Conservation (phyloP, 257 asterid genomes). For the Nicotiana tabacum region DNA sequence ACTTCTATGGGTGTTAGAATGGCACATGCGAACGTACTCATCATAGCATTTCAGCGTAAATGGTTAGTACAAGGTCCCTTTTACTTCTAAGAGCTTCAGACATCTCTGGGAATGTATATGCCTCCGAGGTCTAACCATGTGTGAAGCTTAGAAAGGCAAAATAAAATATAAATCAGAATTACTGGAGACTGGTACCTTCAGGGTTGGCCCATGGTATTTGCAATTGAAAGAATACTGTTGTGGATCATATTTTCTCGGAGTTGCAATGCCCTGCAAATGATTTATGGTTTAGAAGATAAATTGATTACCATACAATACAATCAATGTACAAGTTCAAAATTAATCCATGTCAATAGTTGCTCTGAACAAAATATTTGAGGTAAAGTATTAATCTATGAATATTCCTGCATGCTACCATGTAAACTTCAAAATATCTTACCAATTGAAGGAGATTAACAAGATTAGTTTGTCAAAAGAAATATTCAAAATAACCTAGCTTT, state of each 20-base stretch:
- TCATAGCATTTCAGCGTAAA: background rate
- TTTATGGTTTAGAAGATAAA: background rate
- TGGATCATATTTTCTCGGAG: conserved; percentile 22
- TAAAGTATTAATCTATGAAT: background rate
- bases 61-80: background rate
- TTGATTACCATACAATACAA: background rate
- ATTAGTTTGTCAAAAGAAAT: background rate
- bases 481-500: background rate
- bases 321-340: background rate
- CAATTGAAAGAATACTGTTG: conserved; percentile 20
- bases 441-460: background rate
- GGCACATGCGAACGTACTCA: background rate
- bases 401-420: background rate
- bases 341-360: background rate
- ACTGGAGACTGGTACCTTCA: conserved; percentile 36
- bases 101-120: background rate
- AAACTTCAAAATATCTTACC: background rate
- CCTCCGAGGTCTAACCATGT: background rate
- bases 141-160: background rate
- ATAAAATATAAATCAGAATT: background rate
- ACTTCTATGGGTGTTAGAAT: background rate
- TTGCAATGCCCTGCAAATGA: conserved; percentile 36
- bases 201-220: conserved; percentile 27
- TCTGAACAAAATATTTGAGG: background rate
- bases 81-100: background rate